Evolutionary conservation across 371 early-diverging fungal species (phyloP), one percentile per base, ranked within the genome.

Genomic region (Circinella minor): DNA sequence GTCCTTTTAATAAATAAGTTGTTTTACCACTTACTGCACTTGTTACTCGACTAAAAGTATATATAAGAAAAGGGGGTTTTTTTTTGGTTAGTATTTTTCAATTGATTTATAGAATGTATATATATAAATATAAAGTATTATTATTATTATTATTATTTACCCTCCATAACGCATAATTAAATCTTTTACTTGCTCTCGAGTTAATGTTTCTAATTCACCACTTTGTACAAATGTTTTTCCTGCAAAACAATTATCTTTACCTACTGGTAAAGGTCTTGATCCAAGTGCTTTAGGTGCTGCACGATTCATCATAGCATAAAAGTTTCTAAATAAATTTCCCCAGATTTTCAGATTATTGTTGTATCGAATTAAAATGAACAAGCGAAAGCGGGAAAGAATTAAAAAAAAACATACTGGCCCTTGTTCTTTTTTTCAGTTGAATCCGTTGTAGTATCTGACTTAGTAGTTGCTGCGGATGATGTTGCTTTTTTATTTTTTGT

Each of bases 171-270:
- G 87, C 83, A 94, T 97, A 18, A 97, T 89, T 9, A 99, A 80
- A 77, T 96, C 95, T 3, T 91, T 89, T 46, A 92, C 90, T 5
- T 95, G 94, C 27, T 96, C 64, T 20, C 63, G 89, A 2, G 91
- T 85, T 20, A 97, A 75, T 2, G 92, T 89, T 8, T 86, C 83
- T 27, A 96, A 83, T 65, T 97, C 94, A 46, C 99, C 99, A 4
- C 96, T 94, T 43, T 97, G 87, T 0, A 99, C 99, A 89, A 99
- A 98, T 0, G 96, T 91, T 64, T 88, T 71, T 8, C 93, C 94
- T 20, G 74, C 77, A 8, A 98, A 82, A 59, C 98, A 97, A 70
- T 92, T 91, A 7, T 84, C 85, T 18, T 82, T 88, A 9, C 97
- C 97, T 17, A 84, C 86, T 7, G 97, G 96, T 9, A 92, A 78